Evolutionary conservation across 2,329 filamentous ascomycete genomes (phyloP).

Genomic region (Sporothrix curviconia): DNA sequence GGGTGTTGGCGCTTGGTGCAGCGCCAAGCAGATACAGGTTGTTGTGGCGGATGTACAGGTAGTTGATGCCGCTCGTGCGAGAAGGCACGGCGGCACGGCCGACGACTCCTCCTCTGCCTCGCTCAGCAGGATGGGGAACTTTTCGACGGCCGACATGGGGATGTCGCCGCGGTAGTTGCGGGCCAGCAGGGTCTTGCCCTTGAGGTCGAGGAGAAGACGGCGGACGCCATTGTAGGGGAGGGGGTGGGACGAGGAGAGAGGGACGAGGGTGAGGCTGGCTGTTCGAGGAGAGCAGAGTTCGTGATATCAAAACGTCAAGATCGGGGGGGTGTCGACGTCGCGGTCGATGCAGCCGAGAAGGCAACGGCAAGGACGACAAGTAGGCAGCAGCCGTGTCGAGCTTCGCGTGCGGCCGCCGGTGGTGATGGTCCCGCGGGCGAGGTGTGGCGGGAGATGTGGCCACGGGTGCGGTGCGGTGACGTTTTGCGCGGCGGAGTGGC

Average conservation of each 20-base stretch:
- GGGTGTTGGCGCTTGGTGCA: conserved; percentile 98
- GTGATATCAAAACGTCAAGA: not conserved
- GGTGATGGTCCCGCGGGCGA: no score
- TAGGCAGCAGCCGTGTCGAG: no score
- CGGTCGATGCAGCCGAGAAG: not conserved
- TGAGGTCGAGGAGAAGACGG: conserved; percentile 95
- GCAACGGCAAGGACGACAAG: no score
- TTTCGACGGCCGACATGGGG: conserved; percentile 97
- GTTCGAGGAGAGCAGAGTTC: not conserved
- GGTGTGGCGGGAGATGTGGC: not conserved
- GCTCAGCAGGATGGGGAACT: conserved; percentile 90
- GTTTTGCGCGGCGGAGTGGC: no score
- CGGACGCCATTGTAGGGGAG: conserved; percentile 72
- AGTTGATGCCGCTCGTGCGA: conserved; percentile 98
- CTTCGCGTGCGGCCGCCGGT: no score
- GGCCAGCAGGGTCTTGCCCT: conserved; percentile 99
- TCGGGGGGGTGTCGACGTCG: not conserved
- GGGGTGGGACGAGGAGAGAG: not conserved
- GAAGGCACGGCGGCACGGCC: conserved; percentile 93
- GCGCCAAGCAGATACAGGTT: conserved; percentile 95
- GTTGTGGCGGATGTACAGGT: conserved; percentile 98
- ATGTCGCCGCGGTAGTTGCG: conserved; percentile 98
- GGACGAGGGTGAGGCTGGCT: not conserved
- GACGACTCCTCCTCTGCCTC: conserved; percentile 99
- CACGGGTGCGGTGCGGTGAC: conserved; percentile 7